Conservation (phyloP, 2,329 filamentous ascomycete species). For the Cercospora sp. region DNA sequence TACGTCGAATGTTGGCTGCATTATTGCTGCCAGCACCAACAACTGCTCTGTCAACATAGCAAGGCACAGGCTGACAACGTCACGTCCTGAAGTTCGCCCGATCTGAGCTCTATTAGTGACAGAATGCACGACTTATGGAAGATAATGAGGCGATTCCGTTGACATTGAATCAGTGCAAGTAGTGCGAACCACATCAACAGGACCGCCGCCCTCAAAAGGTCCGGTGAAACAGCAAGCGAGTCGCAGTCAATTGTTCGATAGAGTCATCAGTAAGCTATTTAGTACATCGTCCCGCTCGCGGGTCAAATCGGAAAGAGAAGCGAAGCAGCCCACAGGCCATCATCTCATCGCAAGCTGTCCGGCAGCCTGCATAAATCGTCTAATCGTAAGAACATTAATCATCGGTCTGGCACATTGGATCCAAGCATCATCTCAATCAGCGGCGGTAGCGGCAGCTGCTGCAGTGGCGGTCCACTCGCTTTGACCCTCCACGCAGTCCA, state of each 20-base stretch:
- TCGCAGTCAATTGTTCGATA: neutral
- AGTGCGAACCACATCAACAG: too few relatives aligned
- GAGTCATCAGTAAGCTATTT: neutral
- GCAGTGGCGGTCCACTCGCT: neutral
- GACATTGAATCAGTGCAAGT: too few relatives aligned
- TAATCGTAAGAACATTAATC: constrained; percentile 10
- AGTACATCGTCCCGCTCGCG: neutral
- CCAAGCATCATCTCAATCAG: constrained; percentile 1
- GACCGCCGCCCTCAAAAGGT: neutral
- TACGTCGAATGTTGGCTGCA: too few relatives aligned
- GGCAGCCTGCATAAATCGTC: constrained; percentile 12
- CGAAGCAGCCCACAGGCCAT: neutral
- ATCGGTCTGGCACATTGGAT: constrained; percentile 6
- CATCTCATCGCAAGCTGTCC: constrained; percentile 11
- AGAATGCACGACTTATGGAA: too few relatives aligned
- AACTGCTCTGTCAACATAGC: too few relatives aligned
- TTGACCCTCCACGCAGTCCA: constrained; percentile 30
- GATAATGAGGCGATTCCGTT: neutral
- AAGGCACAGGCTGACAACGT: too few relatives aligned
- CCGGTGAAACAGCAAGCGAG: neutral
- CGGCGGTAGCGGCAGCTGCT: neutral
- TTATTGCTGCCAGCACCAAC: too few relatives aligned
- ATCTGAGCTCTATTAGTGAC: too few relatives aligned
- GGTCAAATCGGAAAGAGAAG: neutral
- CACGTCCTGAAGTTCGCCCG: too few relatives aligned